Conservation (phyloP, 106 monocot species). For the Cymbidium sinense region DNA sequence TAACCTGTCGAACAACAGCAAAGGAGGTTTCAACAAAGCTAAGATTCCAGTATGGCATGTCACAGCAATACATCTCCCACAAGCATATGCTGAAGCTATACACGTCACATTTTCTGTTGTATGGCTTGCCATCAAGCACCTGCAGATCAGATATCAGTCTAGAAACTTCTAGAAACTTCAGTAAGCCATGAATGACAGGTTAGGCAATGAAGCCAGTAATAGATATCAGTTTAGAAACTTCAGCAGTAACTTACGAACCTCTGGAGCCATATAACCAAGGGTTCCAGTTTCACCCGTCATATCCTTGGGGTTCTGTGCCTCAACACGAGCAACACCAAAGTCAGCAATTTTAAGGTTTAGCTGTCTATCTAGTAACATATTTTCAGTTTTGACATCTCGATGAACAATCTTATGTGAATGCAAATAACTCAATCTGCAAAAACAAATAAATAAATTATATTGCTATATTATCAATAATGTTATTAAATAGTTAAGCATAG, state of each 20-base stretch:
- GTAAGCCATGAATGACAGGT: neutral
- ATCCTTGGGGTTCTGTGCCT: constrained; percentile 70
- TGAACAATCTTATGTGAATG: constrained; percentile 81
- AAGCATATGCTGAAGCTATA: constrained; percentile 76
- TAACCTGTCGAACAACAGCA: constrained; percentile 53
- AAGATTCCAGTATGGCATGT: constrained; percentile 55
- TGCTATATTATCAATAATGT: neutral
- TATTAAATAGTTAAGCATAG: neutral
- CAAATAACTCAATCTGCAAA: constrained; percentile 67
- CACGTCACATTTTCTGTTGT: constrained; percentile 69
- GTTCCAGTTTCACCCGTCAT: constrained; percentile 76
- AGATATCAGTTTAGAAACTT: neutral
- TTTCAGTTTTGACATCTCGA: constrained; percentile 84
- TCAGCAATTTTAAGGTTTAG: constrained; percentile 69
- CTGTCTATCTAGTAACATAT: constrained; percentile 51
- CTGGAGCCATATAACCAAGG: constrained; percentile 86
- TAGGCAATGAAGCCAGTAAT: neutral
- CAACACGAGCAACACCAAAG: constrained; percentile 85
- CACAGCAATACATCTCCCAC: constrained; percentile 75
- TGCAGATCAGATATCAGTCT: constrained; percentile 3
- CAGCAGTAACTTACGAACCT: constrained; percentile 22
- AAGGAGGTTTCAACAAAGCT: constrained; percentile 47
- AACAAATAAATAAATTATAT: too few species aligned
- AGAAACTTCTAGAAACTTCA: neutral
- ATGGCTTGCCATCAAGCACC: constrained; percentile 65